phyloP scores from a whole-genome alignment of 192 early-diverging fungal genomes.

The Rhizoclosmatium sp. region DNA sequence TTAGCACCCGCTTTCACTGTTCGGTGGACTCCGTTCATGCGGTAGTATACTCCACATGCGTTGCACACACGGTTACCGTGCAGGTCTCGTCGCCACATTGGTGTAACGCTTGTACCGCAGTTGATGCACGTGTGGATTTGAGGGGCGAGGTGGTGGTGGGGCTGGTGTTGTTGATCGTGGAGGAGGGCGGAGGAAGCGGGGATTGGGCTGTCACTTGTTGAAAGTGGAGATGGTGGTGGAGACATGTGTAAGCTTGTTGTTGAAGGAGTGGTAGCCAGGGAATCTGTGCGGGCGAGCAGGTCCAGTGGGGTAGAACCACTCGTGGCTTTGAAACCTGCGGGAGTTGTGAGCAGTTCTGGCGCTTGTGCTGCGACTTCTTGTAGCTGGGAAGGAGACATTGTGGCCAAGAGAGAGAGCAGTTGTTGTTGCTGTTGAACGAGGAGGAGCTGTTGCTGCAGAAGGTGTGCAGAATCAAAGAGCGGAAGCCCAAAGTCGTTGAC shows the following conservation, averaged over 20 bases:
- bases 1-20: constrained; percentile 70
- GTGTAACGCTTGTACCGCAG: constrained; percentile 72
- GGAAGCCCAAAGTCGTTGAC: neutral
- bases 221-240: too few relatives aligned
- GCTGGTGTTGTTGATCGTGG: neutral
- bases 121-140: constrained; percentile 63
- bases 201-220: too few relatives aligned
- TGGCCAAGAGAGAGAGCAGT: neutral
- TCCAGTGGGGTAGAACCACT: too few relatives aligned
- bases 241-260: too few relatives aligned
- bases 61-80: constrained; percentile 79
- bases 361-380: too few relatives aligned
- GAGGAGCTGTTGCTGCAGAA: constrained; percentile 8
- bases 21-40: constrained; percentile 71
- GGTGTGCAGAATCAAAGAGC: neutral
- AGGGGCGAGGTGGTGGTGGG: constrained; percentile 9
- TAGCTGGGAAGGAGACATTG: too few relatives aligned
- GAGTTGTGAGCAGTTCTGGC: too few relatives aligned
- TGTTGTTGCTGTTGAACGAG: neutral
- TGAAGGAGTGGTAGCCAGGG: too few relatives aligned
- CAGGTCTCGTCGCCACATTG: constrained; percentile 45
- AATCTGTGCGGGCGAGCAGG: too few relatives aligned
- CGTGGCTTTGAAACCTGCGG: too few relatives aligned
- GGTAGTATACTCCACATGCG: constrained; percentile 88
- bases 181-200: neutral